Base-by-base conservation (phyloP, 2,329 filamentous ascomycete species). In the Emergomyces orientalis region DNA sequence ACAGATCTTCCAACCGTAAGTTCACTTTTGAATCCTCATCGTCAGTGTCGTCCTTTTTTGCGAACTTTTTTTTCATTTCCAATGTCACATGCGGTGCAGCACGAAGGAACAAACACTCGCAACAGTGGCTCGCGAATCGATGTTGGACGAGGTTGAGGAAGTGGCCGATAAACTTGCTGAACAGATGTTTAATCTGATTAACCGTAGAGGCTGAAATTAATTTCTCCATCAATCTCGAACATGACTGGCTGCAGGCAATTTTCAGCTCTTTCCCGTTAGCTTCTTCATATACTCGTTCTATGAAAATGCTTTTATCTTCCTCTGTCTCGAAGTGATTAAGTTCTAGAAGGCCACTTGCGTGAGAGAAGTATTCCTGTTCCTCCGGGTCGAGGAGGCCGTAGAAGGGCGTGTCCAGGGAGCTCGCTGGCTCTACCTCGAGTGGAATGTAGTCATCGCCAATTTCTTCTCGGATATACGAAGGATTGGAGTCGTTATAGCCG, bases 41-140 rank as follows among this genome's bases (percentile, higher is more conserved):
- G 6, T 78, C 76, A 8, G 80, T 79, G 27, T 79, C 79, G 25
- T 73, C 74, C 2, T 72, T 73, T 25, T 69, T 79, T 68, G 37
- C 65, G 69, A 66, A 70, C 56, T 51, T 67, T 73, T 81, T 74
- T 6, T 78, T 75, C 19, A 90, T 76, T 75, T 96, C 92, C 65
- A 87, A 80, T 17, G 88, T 88, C 45, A 96, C 89, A 13, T 88
- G 78, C 0, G 89, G 88, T 0, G 92, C 92, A 1, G 90, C 88
- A 67, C 89, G 86, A 58, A 92, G 80, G 74, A 99, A 97, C 39
- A 99, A 82, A 32, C 90, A 90, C 78, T 99, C 94, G 74, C 92
- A 97, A 77, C 93, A 97, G 79, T 99, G 94, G 65, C 92, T 96
- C 5, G 94, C 94, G 71, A 99, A 99, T 22, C 94, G 88, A 77